Evolutionary conservation across 176 grass and related monocot genomes (phyloP), one percentile per base, ranked within the genome.

Genomic region (Cenchrus americanus): DNA sequence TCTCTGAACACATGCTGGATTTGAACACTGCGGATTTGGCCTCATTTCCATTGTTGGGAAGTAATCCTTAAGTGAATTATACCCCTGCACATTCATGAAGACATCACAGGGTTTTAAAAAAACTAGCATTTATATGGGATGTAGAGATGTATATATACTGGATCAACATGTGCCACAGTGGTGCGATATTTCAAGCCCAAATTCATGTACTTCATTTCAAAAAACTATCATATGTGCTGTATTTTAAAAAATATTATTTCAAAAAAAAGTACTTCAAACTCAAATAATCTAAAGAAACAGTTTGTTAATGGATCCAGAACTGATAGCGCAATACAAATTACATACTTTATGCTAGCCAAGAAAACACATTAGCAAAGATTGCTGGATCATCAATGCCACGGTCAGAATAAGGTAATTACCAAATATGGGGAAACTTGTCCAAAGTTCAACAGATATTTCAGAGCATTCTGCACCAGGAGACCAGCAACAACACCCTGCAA

Each of bases 21-120:
- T 98, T 11, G 93, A 98, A 77, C 96, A 98, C 72, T 98, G 93
- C 57, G 96, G 96, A 80, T 98, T 98, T 74, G 96, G 96, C 69
- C 62, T 98, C 96, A 98, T 98, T 88, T 95, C 85, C 96, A 98
- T 98, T 62, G 93, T 90, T 57, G 96, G 96, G 65, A 98, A 98
- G 84, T 71, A 98, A 74, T 98, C 96, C 72, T 98, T 98, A 14
- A 98, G 91, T 59, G 96, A 95, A 87, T 98, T 98, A 80, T 98
- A 98, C 80, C 96, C 96, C 96, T 95, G 76, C 74, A 84, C 41
- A 58, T 71, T 82, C 10, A 73, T 62, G 27, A 84, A 57, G 8
- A 34, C 27, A 72, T 17, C 6, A 48, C 54, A 83, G 54, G 18
- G 64, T 76, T 62, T 32, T 65, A 34, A 34, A 1, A 1, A 5